Base-by-base conservation (phyloP, 257 asterid species). In the Ophiorrhiza pumila region DNA sequence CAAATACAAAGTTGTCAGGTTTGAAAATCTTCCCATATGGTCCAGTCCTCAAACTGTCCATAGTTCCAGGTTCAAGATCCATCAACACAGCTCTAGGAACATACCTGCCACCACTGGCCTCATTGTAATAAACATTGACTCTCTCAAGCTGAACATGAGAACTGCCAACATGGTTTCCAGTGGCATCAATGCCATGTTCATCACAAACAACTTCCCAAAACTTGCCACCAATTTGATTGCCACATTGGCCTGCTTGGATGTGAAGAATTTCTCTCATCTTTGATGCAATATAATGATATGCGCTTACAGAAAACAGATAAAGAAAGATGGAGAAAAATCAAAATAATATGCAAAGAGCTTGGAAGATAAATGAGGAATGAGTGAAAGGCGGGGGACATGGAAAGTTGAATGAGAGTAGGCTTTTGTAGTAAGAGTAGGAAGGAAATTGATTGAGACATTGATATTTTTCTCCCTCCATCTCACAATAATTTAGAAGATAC, bases 181-280 rank as follows among this genome's bases (percentile, higher is more conserved):
- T 2, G 9, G 82, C 83, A 68, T 85, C 81, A 58, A 89, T 89
- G 1, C 92, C 95, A 72, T 89, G 95, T 64, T 89, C 95, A 61
- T 52, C 83, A 72, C 95, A 89, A 13, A 89, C 89, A 23, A 85
- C 95, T 66, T 86, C 95, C 95, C 95, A 88, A 43, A 88, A 88
- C 85, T 88, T 88, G 72, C 87, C 90, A 14, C 92, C 95, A 46
- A 89, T 89, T 72, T 89, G 95, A 78, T 89, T 89, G 18, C 95
- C 95, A 71, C 95, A 89, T 79, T 87, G 95, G 27, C 95, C 92
- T 43, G 89, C 95, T 82, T 89, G 95, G 69, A 89, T 79, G 69
- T 89, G 95, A 43, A 89, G 89, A 57, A 89, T 89, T 79, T 89
- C 95, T 76, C 95, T 87, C 95, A 86, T 85, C 69, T 62, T 72